Percentiles rank a stretch among this genome's conserved stretches.
Conservation (phyloP, 257 asterid species). For the Coffea canephora region DNA sequence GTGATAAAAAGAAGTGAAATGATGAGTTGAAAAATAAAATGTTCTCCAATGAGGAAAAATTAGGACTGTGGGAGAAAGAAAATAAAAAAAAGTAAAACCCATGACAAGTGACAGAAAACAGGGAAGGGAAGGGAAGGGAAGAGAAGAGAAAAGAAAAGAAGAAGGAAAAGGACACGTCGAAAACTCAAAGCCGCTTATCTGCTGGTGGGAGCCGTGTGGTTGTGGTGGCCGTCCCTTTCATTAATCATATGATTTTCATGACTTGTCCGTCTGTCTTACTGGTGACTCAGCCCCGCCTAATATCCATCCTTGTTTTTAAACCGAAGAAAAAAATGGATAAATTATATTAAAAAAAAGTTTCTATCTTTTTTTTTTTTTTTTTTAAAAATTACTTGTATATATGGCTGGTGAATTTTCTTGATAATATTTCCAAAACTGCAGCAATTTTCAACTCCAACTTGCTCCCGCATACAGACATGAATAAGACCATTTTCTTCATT, state of each 20-base stretch:
- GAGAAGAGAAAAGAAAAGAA: no score
- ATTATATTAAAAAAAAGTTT: no score
- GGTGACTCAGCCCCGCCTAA: neutral
- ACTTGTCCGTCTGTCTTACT: neutral
- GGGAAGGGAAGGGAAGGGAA: neutral
- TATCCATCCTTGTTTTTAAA: no score
- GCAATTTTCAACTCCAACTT: neutral
- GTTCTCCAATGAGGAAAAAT: no score
- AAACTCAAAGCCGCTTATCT: neutral
- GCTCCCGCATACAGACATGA: neutral
- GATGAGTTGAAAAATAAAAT: no score
- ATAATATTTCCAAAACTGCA: neutral
- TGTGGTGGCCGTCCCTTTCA: conserved; percentile 4
- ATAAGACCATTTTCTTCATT: no score
- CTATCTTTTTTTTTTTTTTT: neutral
- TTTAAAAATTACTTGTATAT: neutral
- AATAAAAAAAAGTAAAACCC: neutral
- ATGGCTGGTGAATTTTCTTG: conserved; percentile 7
- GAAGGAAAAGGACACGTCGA: neutral
- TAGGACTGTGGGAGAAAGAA: no score
- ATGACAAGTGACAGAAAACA: neutral
- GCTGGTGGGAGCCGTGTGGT: neutral
- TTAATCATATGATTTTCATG: conserved; percentile 15
- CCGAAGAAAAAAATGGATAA: no score
- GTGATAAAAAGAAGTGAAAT: no score